Conservation (phyloP, 192 early-diverging fungal species). For the Backusella mclennaniae region DNA sequence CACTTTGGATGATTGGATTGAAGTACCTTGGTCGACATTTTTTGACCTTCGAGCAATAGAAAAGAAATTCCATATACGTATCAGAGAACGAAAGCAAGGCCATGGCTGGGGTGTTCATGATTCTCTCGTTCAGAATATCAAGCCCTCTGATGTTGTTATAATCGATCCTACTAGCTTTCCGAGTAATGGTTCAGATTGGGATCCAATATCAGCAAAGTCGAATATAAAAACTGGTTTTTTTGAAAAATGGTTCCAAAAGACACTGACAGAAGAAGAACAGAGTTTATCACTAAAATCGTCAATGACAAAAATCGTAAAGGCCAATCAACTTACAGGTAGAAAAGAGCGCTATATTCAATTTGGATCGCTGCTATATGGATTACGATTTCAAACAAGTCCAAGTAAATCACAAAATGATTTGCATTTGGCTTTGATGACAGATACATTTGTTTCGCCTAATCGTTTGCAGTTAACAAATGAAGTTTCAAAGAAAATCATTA, state of each 20-base stretch:
- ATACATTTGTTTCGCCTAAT: slow-evolving; percentile 13
- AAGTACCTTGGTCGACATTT: slow-evolving; percentile 29
- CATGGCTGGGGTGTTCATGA: slow-evolving; percentile 20
- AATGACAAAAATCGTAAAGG: neutral
- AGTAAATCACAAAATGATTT: slow-evolving; percentile 7
- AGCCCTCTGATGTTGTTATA: slow-evolving; percentile 7
- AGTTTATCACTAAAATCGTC: neutral
- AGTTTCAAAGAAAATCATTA: slow-evolving; percentile 8
- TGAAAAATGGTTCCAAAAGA: neutral
- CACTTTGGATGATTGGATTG: slow-evolving; percentile 13
- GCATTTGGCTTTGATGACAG: neutral
- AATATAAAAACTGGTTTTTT: neutral
- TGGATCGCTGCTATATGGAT: slow-evolving; percentile 19
- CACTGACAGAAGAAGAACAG: neutral
- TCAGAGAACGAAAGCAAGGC: slow-evolving; percentile 14
- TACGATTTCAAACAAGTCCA: slow-evolving; percentile 12
- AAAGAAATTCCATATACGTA: slow-evolving; percentile 17
- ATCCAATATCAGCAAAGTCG: neutral
- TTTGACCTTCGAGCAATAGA: slow-evolving; percentile 18
- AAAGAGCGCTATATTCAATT: slow-evolving; percentile 23
- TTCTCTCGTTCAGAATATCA: neutral
- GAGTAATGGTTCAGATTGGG: slow-evolving; percentile 17
- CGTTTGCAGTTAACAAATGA: neutral
- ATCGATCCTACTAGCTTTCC: slow-evolving; percentile 21
- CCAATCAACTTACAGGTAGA: neutral